Conservation (phyloP, 1,284 basidiomycete species). For the Waitea zeae region DNA sequence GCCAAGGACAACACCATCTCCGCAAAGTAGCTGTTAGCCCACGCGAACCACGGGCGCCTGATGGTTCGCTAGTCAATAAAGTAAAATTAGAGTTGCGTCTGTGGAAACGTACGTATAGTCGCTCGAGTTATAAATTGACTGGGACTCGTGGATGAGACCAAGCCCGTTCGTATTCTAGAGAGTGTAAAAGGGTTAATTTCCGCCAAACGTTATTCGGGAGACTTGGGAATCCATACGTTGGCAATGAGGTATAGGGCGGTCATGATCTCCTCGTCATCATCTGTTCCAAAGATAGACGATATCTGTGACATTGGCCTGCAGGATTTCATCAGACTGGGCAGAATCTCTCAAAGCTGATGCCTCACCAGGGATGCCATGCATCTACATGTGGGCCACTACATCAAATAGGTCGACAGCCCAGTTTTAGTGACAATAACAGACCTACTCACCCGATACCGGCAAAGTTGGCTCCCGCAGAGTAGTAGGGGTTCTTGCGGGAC, state of each 20-base stretch:
- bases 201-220: neutral
- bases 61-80: too few species aligned
- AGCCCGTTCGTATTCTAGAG: conserved; percentile 49
- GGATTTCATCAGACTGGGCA: conserved; percentile 14
- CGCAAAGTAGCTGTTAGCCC: conserved; percentile 67
- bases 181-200: neutral
- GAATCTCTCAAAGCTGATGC: conserved; percentile 2
- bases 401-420: neutral
- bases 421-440: too few species aligned
- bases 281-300: conserved; percentile 53
- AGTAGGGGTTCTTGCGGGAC: conserved; percentile 54
- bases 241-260: conserved; percentile 36
- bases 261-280: conserved; percentile 51
- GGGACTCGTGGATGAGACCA: conserved; percentile 65
- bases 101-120: too few species aligned
- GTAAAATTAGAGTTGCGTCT: too few species aligned
- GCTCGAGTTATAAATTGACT: conserved; percentile 36
- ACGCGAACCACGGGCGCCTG: conserved; percentile 70
- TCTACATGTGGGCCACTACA: conserved; percentile 56
- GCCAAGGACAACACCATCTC: conserved; percentile 69
- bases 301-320: conserved; percentile 74
- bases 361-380: conserved; percentile 58
- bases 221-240: conserved; percentile 28
- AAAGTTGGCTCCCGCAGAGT: conserved; percentile 41
- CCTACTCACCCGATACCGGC: conserved; percentile 39